Base-by-base conservation (phyloP, 345 rosid genomes). In the Eucalyptus pauciflora region DNA sequence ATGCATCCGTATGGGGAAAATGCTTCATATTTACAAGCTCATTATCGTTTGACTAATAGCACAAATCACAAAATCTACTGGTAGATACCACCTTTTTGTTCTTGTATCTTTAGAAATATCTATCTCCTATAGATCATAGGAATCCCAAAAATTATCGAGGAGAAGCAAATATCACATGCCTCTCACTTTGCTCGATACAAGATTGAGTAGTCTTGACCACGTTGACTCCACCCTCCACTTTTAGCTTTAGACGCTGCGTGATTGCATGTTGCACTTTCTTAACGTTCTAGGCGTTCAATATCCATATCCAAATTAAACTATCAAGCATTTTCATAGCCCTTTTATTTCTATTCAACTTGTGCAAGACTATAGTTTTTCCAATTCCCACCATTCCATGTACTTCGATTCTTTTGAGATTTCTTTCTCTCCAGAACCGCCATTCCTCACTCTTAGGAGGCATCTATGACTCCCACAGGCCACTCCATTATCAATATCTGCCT, bases 361-460 rank as follows among this genome's bases (percentile, higher is more conserved):
- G 90, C 91, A 91, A 89, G 37, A 91, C 88, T 51, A 91, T 60
- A 54, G 93, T 89, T 89, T 93, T 29, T 37, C 92, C 92, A 10
- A 85, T 88, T 7, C 93, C 94, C 27, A 90, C 86, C 37, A 64
- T 58, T 48, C 94, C 94, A 87, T 89, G 91, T 18, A 91, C 60
- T 25, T 91, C 92, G 49, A 93, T 91, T 10, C 88, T 87, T 43
- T 88, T 90, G 10, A 90, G 52, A 43, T 64, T 50, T 10, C 50
- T 79, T 27, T 89, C 90, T 33, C 46, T 87, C 29, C 88, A 37
- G 15, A 89, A 86, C 50, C 62, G 67, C 89, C 88, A 15, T 10
- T 87, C 52, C 56, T 83, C 67, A 33, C 89, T 89, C 25, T 71
- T 89, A 29, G 91, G 91, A 52, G 85, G 92, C 90, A 71, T 88